Percentiles rank a stretch among this genome's conserved stretches.
These are phyloP conservation scores for Passalora sequoiae DNA, from an alignment of 2,329 filamentous ascomycete genomes.

Conservation along the genomic window DNA sequence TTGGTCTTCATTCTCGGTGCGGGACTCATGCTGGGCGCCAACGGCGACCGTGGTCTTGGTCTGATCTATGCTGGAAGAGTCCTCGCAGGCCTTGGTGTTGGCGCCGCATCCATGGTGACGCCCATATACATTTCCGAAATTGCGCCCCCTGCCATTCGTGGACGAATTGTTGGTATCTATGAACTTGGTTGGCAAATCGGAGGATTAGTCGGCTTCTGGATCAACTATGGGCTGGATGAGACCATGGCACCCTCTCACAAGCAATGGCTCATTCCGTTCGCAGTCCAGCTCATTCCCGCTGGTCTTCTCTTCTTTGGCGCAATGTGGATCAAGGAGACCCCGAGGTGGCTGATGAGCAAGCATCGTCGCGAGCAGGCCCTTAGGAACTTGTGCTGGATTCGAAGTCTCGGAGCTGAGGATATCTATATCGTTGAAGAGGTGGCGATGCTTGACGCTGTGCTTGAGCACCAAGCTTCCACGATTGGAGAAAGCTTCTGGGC, in stretches of 20 bases:
- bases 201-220: constrained; percentile 49
- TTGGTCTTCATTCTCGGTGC: constrained; percentile 65
- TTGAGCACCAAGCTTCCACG: constrained; percentile 58
- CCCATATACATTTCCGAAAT: constrained; percentile 59
- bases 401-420: constrained; percentile 52
- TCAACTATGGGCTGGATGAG: constrained; percentile 41
- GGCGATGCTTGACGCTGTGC: constrained; percentile 62
- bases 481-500: constrained; percentile 71
- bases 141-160: constrained; percentile 54
- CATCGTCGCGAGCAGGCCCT: constrained; percentile 39
- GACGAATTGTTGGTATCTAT: constrained; percentile 55
- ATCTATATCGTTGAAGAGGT: constrained; percentile 71
- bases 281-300: constrained; percentile 62
- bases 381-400: constrained; percentile 56
- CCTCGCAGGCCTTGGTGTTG: constrained; percentile 54
- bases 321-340: constrained; percentile 43
- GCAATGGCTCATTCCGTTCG: constrained; percentile 51
- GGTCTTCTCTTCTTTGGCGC: constrained; percentile 50
- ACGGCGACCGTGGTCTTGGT: constrained; percentile 55
- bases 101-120: constrained; percentile 51
- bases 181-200: constrained; percentile 53
- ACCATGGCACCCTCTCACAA: constrained; percentile 40
- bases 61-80: constrained; percentile 55
- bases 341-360: constrained; percentile 43
- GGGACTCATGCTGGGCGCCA: constrained; percentile 66